phyloP scores from a whole-genome alignment of 495 filamentous ascomycete species.

The Talaromyces ruber region DNA sequence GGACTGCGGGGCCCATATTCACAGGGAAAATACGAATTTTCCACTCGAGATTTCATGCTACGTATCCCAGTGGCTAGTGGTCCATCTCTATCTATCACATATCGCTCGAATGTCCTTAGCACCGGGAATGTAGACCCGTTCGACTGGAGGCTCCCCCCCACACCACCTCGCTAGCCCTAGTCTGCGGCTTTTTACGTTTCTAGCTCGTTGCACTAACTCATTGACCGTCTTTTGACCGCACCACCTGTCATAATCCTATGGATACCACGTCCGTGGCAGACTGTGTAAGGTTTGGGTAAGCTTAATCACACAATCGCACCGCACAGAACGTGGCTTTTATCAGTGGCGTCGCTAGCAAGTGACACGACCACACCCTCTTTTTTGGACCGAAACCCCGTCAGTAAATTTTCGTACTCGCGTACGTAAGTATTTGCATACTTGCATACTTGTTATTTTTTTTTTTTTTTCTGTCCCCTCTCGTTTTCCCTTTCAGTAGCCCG shows the following conservation, averaged over 20 bases:
- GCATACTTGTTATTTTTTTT: too few species aligned
- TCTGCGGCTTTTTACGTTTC: background rate
- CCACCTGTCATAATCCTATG: background rate
- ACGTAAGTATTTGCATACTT: background rate
- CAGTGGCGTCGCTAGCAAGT: background rate
- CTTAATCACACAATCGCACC: background rate
- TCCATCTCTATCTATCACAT: background rate
- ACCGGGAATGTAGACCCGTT: background rate
- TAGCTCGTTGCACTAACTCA: background rate
- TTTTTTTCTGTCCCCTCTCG: background rate
- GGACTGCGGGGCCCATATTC: background rate
- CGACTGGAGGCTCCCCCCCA: background rate
- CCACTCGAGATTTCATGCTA: background rate
- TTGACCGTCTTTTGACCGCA: background rate
- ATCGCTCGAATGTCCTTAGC: background rate
- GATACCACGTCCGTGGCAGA: background rate
- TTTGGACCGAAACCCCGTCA: background rate
- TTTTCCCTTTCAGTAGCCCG: background rate
- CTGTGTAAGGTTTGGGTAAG: background rate
- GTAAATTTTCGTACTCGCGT: background rate
- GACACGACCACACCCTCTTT: background rate
- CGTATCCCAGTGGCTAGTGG: background rate
- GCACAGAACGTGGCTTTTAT: background rate
- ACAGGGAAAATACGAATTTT: background rate
- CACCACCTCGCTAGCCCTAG: background rate